Percentiles rank a stretch among this genome's conserved stretches.
Conservation (phyloP, 176 grass and related monocot species). For the Oryza meyeriana region DNA sequence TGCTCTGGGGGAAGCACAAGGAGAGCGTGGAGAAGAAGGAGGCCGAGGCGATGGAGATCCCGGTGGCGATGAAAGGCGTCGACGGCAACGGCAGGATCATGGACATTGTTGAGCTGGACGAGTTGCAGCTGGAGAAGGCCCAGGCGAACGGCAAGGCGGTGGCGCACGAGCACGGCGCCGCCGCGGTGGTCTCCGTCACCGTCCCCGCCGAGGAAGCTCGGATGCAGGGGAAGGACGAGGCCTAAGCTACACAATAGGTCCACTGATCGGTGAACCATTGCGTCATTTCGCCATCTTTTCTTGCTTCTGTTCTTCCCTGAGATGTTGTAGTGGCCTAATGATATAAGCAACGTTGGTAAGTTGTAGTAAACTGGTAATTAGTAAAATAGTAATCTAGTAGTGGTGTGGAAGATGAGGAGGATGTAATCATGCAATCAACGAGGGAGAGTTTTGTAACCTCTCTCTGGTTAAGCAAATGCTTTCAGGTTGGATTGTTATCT, state of each 20-base stretch:
- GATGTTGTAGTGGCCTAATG: constrained; percentile 4
- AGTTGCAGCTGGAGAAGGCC: constrained; percentile 75
- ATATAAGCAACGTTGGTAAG: constrained; percentile 1
- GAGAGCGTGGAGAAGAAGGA: constrained; percentile 78
- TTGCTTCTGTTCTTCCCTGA: background rate
- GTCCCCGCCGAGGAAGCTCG: constrained; percentile 32
- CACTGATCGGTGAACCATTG: constrained; percentile 17
- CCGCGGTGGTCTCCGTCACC: constrained; percentile 31
- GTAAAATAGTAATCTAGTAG: background rate
- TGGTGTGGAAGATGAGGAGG: constrained; percentile 22
- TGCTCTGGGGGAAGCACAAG: constrained; percentile 97
- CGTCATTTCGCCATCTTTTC: background rate
- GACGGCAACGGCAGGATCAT: constrained; percentile 59
- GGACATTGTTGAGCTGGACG: constrained; percentile 66
- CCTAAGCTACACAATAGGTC: background rate
- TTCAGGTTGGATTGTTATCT: background rate
- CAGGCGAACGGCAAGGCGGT: constrained; percentile 56
- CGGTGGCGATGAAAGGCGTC: constrained; percentile 56
- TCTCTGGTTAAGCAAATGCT: constrained; percentile 35
- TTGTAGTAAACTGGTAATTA: background rate
- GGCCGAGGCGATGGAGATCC: constrained; percentile 53
- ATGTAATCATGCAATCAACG: constrained; percentile 1
- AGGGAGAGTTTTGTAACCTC: constrained; percentile 44
- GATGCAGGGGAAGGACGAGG: constrained; percentile 56
- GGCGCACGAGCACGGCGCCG: constrained; percentile 11